Evolutionary conservation across 345 rosid genomes (phyloP).

Genomic region (Gossypium anomalum): DNA sequence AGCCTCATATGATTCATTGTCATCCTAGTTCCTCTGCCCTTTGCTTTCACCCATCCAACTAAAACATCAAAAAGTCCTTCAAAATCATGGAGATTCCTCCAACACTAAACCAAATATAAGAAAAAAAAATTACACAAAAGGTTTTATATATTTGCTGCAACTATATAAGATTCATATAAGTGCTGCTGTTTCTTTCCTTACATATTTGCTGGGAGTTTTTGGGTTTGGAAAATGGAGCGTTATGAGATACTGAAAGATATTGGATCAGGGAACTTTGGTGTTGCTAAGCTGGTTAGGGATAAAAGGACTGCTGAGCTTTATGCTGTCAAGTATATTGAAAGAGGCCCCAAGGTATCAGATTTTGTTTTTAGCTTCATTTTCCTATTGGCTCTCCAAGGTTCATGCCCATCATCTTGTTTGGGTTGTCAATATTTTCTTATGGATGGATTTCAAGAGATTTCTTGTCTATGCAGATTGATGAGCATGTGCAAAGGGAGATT

Average conservation of each 20-base stretch:
- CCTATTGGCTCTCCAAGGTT: too few relatives aligned
- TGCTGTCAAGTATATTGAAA: conserved; percentile 77
- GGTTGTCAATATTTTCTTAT: not conserved
- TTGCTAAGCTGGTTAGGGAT: conserved; percentile 72
- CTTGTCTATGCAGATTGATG: conserved; percentile 58
- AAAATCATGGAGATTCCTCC: conserved; percentile 20
- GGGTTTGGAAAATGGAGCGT: conserved; percentile 48
- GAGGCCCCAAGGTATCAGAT: conserved; percentile 66
- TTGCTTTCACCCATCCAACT: not conserved
- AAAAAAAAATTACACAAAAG: not conserved
- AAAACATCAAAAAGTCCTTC: not conserved
- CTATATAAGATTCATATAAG: not conserved
- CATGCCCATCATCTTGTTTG: not conserved
- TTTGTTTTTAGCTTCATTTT: not conserved
- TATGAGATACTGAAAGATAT: conserved; percentile 75
- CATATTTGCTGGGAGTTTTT: not conserved
- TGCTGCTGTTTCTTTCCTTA: not conserved
- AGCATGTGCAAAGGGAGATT: conserved; percentile 93
- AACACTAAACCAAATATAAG: not conserved
- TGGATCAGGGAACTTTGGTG: conserved; percentile 92
- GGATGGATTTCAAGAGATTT: not conserved
- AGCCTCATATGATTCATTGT: not conserved
- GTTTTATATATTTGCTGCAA: not conserved
- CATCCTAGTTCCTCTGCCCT: conserved; percentile 15
- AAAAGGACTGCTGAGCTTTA: conserved; percentile 50